Base-by-base conservation (phyloP, 352 stramenopile genomes). In the Phytopythium delawarense region DNA sequence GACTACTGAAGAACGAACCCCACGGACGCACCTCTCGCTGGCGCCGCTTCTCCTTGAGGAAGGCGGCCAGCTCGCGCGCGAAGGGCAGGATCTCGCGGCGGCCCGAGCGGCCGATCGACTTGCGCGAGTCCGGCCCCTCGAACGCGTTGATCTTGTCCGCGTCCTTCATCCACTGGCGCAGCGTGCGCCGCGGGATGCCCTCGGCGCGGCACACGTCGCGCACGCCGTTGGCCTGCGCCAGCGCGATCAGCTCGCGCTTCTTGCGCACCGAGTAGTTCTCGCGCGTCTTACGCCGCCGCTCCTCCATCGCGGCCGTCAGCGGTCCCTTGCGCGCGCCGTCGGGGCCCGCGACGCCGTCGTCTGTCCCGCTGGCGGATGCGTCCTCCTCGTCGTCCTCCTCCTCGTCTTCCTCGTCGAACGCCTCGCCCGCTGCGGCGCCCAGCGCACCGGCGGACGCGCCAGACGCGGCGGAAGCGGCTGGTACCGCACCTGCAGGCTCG, bases 81-180 rank as follows among this genome's bases (percentile, higher is more conserved):
- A 79, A 79, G 0, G 72, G 72, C 2, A 79, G 52, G 32, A 79
- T 71, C 61, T 79, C 72, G 25, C 69, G 69, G 12, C 72, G 63
- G 15, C 72, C 72, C 18, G 66, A 79, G 57, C 72, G 72, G 23
- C 72, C 72, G 52, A 79, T 79, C 45, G 72, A 76, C 56, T 76
- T 79, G 40, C 72, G 63, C 37, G 72, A 69, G 42, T 79, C 72
- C 0, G 69, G 69, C 1, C 72, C 72, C 8, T 70, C 63, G 37
- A 73, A 79, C 62, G 62, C 73, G 52, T 72, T 76, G 59, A 79
- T 79, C 62, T 76, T 79, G 48, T 79, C 72, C 50, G 72, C 72
- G 51, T 76, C 72, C 15, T 74, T 65, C 61, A 79, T 57, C 72
- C 72, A 79, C 53, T 79, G 72, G 35, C 72, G 72, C 32, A 79